Evolutionary conservation across 2,329 filamentous ascomycete genomes (phyloP).

Genomic region (Cercospora citrullina): DNA sequence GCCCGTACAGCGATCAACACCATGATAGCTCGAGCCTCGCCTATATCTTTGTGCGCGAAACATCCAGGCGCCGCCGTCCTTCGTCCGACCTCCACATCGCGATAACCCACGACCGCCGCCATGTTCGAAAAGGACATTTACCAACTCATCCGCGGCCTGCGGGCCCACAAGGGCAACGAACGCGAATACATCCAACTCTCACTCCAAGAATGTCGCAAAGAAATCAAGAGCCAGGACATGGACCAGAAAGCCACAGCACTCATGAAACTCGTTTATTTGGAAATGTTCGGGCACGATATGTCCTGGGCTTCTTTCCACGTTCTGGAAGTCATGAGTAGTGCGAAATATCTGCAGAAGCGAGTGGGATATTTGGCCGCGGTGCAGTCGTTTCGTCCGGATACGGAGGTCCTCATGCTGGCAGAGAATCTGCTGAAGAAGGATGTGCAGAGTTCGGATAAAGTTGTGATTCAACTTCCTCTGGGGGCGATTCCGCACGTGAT

Average conservation of each 20-base stretch:
- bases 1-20: neutral
- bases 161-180: slow-evolving; percentile 93
- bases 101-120: slow-evolving; percentile 10
- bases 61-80: neutral
- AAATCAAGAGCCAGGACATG: slow-evolving; percentile 93
- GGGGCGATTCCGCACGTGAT: slow-evolving; percentile 92
- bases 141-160: slow-evolving; percentile 94
- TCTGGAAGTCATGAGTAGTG: slow-evolving; percentile 96
- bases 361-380: slow-evolving; percentile 94
- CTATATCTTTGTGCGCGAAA: slow-evolving; percentile 5
- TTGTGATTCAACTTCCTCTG: slow-evolving; percentile 81
- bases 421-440: slow-evolving; percentile 98
- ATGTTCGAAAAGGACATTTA: slow-evolving; percentile 99
- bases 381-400: slow-evolving; percentile 93
- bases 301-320: slow-evolving; percentile 99
- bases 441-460: slow-evolving; percentile 68
- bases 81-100: neutral
- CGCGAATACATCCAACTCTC: slow-evolving; percentile 92
- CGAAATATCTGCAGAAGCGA: slow-evolving; percentile 91
- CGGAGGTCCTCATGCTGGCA: slow-evolving; percentile 94
- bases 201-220: slow-evolving; percentile 90
- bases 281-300: slow-evolving; percentile 99
- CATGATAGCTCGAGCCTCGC: slow-evolving; percentile 3
- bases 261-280: slow-evolving; percentile 92
- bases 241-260: slow-evolving; percentile 96